Base-by-base conservation (phyloP, 148 eudicot genomes). In the Camellia japonica region DNA sequence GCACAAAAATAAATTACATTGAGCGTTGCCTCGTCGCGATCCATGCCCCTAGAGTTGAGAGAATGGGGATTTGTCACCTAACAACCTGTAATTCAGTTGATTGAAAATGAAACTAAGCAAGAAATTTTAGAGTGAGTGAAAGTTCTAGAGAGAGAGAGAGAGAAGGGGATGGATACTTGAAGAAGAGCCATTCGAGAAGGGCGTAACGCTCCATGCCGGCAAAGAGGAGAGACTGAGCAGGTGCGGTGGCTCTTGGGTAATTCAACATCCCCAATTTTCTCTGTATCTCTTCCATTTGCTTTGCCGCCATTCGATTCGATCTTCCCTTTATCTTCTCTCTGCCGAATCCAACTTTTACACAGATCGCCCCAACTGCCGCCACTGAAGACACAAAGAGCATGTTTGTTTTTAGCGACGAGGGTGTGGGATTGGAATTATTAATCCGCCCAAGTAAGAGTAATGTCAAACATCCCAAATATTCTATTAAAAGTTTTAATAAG, bases 201-300 rank as follows among this genome's bases (percentile, higher is more conserved):
- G 98, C 97, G 73, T 96, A 94, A 65, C 98, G 94, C 83, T 96
- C 97, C 97, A 96, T 96, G 82, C 98, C 97, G 86, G 98, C 99
- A 74, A 92, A 96, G 67, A 94, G 99, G 38, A 96, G 91, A 59
- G 99, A 96, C 84, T 96, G 98, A 74, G 98, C 93, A 81, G 97
- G 95, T 1, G 95, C 99, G 74, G 90, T 93, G 63, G 99, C 93
- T 85, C 95, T 82, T 4, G 97, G 91, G 82, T 96, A 96, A 80
- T 89, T 90, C 89, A 96, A 79, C 88, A 83, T 70, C 56, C 88
- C 84, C 85, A 96, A 76, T 80, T 94, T 96, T 90, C 82, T 96
- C 83, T 94, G 97, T 61, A 96, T 89, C 84, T 91, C 95, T 75
- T 96, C 99, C 99, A 96, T 94, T 87, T 93, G 97, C 85, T 94